Evolutionary conservation across 1,284 basidiomycete species (phyloP), one percentile per base, ranked within the genome.

Genomic region (Malassezia restricta): DNA sequence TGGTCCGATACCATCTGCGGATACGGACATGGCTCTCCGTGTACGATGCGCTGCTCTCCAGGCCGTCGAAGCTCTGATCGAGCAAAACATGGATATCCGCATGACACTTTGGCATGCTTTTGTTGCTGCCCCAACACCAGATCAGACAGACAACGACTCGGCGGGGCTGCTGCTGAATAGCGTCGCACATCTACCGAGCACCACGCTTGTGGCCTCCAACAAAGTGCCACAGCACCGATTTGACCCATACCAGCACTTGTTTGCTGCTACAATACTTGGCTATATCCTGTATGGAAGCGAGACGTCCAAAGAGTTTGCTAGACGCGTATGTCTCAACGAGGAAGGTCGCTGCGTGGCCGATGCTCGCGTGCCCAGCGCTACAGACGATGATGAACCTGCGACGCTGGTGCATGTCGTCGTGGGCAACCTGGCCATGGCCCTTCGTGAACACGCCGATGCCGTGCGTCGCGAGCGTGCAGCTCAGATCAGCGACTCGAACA

Each of bases 351-450:
- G 53, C 17, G 48, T 50, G 9, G 48, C 48, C 14, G 39, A 40
- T 14, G 47, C 52, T 0, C 9, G 29, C 20, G 43, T 37, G 28
- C 33, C 47, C 28, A 5, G 75, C 27, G 54, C 57, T 6, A 77
- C 78, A 28, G 78, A 77, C 41, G 78, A 78, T 17, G 77, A 77
- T 44, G 78, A 78, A 9, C 67, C 68, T 4, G 63, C 70, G 3
- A 75, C 75, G 3, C 70, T 81, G 6, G 74, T 81, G 5, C 77
- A 79, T 56, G 73, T 79, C 12, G 65, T 81, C 1, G 76, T 81
- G 5, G 83, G 67, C 76, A 86, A 80, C 64, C 62, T 81, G 6
- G 76, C 80, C 79, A 62, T 86, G 83, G 78, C 79, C 0, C 68
- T 76, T 42, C 71, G 79, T 31, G 78, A 79, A 59, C 78, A 79